Evolutionary conservation across 129 eudicot species (phyloP).

Genomic region (Pseudognaphalium luteoalbum): DNA sequence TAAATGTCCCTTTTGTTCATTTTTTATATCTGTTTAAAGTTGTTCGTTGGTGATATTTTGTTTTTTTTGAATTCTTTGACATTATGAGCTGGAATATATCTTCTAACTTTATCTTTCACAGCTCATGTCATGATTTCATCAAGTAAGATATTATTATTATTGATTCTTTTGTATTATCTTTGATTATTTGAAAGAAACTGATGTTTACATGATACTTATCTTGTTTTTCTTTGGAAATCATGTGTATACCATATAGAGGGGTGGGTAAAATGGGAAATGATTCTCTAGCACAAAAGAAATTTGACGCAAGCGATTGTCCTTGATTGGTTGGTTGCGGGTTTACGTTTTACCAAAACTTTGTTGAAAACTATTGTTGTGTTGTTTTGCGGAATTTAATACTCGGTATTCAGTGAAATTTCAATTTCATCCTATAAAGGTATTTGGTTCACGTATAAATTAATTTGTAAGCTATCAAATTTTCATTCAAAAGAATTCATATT

Average conservation of each 20-base stretch:
- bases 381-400: too few relatives aligned
- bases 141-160: constrained; percentile 21
- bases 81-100: constrained; percentile 30
- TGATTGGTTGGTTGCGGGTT: neutral
- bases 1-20: constrained; percentile 21
- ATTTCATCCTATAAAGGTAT: too few relatives aligned
- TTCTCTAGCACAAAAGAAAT: neutral
- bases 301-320: neutral
- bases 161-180: neutral
- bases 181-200: too few relatives aligned
- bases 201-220: neutral
- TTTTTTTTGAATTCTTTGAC: constrained; percentile 26
- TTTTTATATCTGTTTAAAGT: constrained; percentile 31
- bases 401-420: too few relatives aligned
- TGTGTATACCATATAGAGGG: too few relatives aligned
- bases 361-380: too few relatives aligned
- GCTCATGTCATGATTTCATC: constrained; percentile 33
- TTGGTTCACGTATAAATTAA: too few relatives aligned
- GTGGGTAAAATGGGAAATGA: neutral
- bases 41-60: constrained; percentile 28
- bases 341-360: too few relatives aligned
- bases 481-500: too few relatives aligned
- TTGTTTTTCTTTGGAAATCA: neutral
- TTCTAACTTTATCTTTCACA: constrained; percentile 37
- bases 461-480: too few relatives aligned